Conservation (phyloP, 1,284 basidiomycete species). For the Sporisorium graminicola region DNA sequence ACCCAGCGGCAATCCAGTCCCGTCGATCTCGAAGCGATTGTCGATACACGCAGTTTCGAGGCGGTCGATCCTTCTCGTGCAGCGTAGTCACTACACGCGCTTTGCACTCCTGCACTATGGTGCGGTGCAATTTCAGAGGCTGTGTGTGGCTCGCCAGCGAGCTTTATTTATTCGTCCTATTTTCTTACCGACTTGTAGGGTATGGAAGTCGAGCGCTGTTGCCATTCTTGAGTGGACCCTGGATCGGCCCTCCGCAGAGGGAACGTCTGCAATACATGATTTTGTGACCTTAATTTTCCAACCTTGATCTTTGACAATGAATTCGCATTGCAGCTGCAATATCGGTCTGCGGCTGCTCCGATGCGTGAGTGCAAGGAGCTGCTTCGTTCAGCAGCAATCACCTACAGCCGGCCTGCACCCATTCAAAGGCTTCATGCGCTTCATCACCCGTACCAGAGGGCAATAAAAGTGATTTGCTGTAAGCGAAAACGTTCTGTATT, state of each 20-base stretch:
- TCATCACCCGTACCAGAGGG: no score
- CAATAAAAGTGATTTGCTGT: no score
- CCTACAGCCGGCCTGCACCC: no score
- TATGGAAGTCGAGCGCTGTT: not conserved
- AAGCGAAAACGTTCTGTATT: no score
- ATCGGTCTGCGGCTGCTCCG: not conserved
- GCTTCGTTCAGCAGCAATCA: no score
- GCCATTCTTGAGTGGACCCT: not conserved
- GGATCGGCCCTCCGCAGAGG: no score
- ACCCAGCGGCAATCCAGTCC: not conserved
- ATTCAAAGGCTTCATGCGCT: no score
- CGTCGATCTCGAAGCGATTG: not conserved
- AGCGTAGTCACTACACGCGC: not conserved
- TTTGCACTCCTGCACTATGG: not conserved
- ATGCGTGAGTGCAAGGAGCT: not conserved
- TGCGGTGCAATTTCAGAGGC: not conserved
- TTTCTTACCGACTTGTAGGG: not conserved
- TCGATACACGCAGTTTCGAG: not conserved
- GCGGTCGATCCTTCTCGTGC: constrained; percentile 1
- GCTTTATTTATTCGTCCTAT: not conserved
- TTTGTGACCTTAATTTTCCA: not conserved
- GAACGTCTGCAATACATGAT: not conserved
- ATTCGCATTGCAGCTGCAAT: not conserved
- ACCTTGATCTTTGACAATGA: no score
- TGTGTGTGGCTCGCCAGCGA: not conserved